These are phyloP conservation scores for Dioscorea cayenensis DNA, from an alignment of 116 monocot species.

Conservation along the genomic window DNA sequence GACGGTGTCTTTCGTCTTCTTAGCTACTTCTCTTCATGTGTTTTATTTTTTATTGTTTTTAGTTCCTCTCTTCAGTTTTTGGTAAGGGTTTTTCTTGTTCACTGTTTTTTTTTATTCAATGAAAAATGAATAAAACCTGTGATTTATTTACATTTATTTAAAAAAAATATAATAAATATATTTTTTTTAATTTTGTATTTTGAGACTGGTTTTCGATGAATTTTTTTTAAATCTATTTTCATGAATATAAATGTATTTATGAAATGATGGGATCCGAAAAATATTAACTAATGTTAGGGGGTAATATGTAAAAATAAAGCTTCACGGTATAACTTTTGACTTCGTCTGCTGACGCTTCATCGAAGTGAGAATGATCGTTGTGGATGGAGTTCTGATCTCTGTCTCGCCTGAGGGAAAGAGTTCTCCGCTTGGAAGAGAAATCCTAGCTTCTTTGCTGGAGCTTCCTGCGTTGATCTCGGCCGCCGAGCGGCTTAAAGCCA, in stretches of 20 bases:
- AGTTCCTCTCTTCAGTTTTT: too few relatives aligned
- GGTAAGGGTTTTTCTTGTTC: too few relatives aligned
- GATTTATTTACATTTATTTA: too few relatives aligned
- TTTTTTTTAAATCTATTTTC: too few relatives aligned
- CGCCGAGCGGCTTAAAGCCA: slow-evolving; percentile 41
- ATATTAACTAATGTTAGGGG: background rate
- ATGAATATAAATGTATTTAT: too few relatives aligned
- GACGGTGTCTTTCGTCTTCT: too few relatives aligned
- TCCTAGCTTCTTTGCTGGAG: slow-evolving; percentile 42
- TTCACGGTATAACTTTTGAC: background rate
- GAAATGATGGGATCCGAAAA: background rate
- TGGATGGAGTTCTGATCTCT: slow-evolving; percentile 31
- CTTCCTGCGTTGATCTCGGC: slow-evolving; percentile 52
- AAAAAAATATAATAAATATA: too few relatives aligned
- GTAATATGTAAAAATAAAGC: background rate
- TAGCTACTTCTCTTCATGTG: too few relatives aligned
- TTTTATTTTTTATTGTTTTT: too few relatives aligned
- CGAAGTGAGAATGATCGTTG: slow-evolving; percentile 34
- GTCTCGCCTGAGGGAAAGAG: background rate
- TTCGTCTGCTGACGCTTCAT: background rate
- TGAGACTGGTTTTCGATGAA: too few relatives aligned
- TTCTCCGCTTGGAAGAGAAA: slow-evolving; percentile 15
- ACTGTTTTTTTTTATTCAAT: too few relatives aligned
- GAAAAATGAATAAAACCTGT: too few relatives aligned
- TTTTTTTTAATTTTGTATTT: background rate